Percentiles rank a stretch among this genome's conserved stretches.
phyloP scores from a whole-genome alignment of 352 stramenopile species.

The Phytophthora nicotianae region DNA sequence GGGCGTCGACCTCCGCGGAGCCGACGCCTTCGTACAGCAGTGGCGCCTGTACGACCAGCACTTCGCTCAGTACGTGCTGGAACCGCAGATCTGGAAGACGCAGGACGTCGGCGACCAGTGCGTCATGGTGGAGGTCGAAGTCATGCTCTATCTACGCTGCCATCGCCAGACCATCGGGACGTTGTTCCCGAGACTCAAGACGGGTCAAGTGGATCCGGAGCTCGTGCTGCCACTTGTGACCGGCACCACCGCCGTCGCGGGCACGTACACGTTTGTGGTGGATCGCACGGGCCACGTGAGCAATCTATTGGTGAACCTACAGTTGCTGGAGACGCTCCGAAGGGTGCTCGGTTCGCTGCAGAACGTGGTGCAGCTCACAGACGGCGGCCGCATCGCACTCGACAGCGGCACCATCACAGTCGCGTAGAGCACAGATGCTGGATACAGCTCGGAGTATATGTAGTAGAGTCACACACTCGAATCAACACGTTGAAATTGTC shows the following conservation, averaged over 20 bases:
- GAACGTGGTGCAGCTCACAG: constrained; percentile 24
- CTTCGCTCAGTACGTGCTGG: constrained; percentile 28
- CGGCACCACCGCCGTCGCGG: constrained; percentile 20
- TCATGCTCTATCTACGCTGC: constrained; percentile 40
- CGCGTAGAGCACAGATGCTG: constrained; percentile 8
- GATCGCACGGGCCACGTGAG: constrained; percentile 30
- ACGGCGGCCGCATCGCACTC: constrained; percentile 25
- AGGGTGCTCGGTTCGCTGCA: constrained; percentile 31
- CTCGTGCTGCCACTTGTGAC: constrained; percentile 29
- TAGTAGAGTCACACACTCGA: not conserved
- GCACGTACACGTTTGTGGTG: constrained; percentile 38
- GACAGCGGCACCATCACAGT: constrained; percentile 34
- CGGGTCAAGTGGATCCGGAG: constrained; percentile 10
- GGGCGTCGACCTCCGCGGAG: constrained; percentile 20
- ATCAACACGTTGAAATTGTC: not conserved
- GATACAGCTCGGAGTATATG: not conserved
- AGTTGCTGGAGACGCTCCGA: constrained; percentile 40
- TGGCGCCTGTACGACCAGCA: constrained; percentile 34
- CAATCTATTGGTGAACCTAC: constrained; percentile 29
- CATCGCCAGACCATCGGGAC: constrained; percentile 27
- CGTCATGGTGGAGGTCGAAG: constrained; percentile 35
- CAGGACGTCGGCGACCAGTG: constrained; percentile 24
- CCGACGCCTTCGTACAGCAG: constrained; percentile 37
- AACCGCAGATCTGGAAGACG: constrained; percentile 32
- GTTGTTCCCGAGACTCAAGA: constrained; percentile 41